phyloP scores from a whole-genome alignment of 2,329 filamentous ascomycete genomes.

The Paradendryphiella salina region DNA sequence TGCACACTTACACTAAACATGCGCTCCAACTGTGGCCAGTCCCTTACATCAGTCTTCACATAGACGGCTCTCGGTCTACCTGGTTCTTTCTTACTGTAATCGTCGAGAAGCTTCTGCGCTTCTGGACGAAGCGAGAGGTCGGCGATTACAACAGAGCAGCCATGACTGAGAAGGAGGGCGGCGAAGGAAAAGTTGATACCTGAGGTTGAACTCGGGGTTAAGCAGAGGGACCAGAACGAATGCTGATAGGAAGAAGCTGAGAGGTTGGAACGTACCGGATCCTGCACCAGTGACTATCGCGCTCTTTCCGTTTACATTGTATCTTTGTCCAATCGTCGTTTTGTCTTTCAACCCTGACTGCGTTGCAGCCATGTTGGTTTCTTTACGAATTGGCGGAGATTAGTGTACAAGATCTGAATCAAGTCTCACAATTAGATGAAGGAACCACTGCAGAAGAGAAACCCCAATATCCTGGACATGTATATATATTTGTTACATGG shows the following conservation, averaged over 20 bases:
- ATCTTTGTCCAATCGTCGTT: constrained; percentile 17
- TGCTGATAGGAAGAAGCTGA: background rate
- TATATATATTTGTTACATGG: background rate
- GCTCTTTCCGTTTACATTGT: constrained; percentile 51
- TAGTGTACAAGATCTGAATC: background rate
- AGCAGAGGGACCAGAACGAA: background rate
- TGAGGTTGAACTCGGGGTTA: constrained; percentile 20
- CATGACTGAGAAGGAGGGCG: constrained; percentile 48
- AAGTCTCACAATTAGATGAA: no score
- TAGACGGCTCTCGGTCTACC: constrained; percentile 48
- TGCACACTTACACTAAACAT: constrained; percentile 39
- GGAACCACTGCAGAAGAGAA: background rate
- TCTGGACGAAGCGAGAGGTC: constrained; percentile 54
- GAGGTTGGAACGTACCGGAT: constrained; percentile 26
- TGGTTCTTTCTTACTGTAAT: constrained; percentile 22
- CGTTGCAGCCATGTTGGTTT: no score
- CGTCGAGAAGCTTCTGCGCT: constrained; percentile 49
- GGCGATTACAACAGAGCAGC: constrained; percentile 55
- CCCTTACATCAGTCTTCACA: constrained; percentile 49
- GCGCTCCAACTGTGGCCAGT: constrained; percentile 40
- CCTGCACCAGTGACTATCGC: constrained; percentile 56
- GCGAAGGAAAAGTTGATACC: constrained; percentile 56
- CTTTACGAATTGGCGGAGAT: background rate
- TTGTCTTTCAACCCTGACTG: background rate
- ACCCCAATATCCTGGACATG: background rate